Evolutionary conservation across 2,329 filamentous ascomycete genomes (phyloP).

Genomic region (Magnaporthiopsis rhizophila): DNA sequence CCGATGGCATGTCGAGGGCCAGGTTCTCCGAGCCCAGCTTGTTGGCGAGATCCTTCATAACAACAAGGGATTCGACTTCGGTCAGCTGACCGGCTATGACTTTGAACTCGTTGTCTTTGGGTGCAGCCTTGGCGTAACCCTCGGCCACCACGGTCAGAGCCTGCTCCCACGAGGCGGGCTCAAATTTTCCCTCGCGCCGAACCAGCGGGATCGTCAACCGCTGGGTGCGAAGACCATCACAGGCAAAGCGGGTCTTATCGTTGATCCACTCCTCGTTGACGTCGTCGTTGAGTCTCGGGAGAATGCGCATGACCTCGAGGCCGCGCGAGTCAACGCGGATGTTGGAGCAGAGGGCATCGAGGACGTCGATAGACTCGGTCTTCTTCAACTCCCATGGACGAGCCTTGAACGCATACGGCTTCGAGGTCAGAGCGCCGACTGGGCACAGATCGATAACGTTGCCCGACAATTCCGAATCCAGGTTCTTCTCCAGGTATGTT

Average conservation of each 20-base stretch:
- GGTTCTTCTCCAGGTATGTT: conserved; percentile 89
- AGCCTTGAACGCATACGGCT: conserved; percentile 95
- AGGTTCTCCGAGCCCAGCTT: conserved; percentile 94
- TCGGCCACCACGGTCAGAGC: conserved; percentile 79
- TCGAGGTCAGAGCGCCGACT: conserved; percentile 91
- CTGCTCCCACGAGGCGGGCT: conserved; percentile 92
- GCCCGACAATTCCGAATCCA: conserved; percentile 90
- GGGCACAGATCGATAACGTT: conserved; percentile 98
- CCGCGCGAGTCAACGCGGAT: conserved; percentile 91
- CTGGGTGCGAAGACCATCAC: conserved; percentile 94
- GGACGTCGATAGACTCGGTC: conserved; percentile 90
- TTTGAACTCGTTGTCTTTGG: conserved; percentile 93
- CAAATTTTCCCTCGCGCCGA: conserved; percentile 81
- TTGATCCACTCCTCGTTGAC: conserved; percentile 99
- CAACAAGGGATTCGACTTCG: conserved; percentile 88
- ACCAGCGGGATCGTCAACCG: conserved; percentile 87
- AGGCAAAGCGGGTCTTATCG: conserved; percentile 94
- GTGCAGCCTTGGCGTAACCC: conserved; percentile 70
- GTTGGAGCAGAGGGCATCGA: conserved; percentile 87
- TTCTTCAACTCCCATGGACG: conserved; percentile 96
- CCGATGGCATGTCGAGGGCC: conserved; percentile 80
- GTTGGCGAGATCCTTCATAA: conserved; percentile 96
- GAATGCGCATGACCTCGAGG: conserved; percentile 88
- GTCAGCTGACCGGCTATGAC: conserved; percentile 83
- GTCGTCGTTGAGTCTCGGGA: conserved; percentile 92